Evolutionary conservation across 148 eudicot genomes (phyloP).

Genomic region (Arbutus unedo): DNA sequence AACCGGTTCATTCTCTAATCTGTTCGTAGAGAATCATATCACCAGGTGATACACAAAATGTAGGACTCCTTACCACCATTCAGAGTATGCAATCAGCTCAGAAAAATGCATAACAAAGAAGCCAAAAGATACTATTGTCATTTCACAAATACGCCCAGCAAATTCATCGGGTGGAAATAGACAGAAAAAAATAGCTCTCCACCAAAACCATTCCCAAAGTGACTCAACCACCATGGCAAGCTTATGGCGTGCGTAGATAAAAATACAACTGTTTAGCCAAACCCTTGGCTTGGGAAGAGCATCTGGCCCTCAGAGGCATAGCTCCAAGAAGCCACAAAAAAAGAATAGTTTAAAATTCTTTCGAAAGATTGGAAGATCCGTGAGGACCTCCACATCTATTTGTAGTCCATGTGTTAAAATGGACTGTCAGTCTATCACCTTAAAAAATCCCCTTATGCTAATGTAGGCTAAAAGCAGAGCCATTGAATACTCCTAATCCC

Average conservation of each 20-base stretch:
- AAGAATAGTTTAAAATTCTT: neutral
- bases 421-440: neutral
- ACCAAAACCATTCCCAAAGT: neutral
- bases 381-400: neutral
- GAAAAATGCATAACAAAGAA: neutral
- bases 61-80: neutral
- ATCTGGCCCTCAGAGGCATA: neutral
- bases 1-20: neutral
- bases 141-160: neutral
- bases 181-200: neutral
- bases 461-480: neutral
- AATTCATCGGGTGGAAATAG: neutral
- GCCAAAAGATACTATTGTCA: neutral
- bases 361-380: neutral
- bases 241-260: neutral
- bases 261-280: neutral
- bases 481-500: neutral
- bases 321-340: neutral
- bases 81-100: neutral
- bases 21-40: neutral
- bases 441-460: neutral
- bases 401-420: neutral
- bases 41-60: neutral
- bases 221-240: neutral
- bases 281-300: too few relatives aligned